These are phyloP conservation scores for Fraxinus nigra DNA, from an alignment of 305 asterid genomes.

Conservation along the genomic window DNA sequence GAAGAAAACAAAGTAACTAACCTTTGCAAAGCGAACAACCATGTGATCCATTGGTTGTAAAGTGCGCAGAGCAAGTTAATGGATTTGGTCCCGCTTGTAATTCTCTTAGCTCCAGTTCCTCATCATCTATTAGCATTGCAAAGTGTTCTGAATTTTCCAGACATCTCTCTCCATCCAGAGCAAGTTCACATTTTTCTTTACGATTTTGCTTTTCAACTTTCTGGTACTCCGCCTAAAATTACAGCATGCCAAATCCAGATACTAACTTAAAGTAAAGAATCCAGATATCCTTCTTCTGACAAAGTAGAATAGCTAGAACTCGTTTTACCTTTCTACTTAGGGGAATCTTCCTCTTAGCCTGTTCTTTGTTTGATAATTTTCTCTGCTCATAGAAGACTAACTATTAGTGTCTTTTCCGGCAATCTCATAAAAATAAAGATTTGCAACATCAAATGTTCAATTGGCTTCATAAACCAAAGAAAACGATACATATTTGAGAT, in stretches of 20 bases:
- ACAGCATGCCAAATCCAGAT: conserved; percentile 11
- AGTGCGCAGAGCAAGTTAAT: conserved; percentile 72
- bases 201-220: conserved; percentile 42
- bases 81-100: conserved; percentile 76
- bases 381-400: conserved; percentile 44
- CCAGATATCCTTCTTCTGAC: background rate
- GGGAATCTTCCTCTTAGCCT: conserved; percentile 59
- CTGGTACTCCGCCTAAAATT: conserved; percentile 49
- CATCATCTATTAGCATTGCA: conserved; percentile 68
- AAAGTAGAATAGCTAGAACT: conserved; percentile 9
- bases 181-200: conserved; percentile 72
- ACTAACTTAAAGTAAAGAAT: background rate
- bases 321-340: conserved; percentile 51
- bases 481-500: background rate
- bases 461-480: background rate
- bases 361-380: conserved; percentile 56
- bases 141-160: conserved; percentile 45
- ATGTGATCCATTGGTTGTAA: conserved; percentile 55
- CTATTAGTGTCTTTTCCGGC: conserved; percentile 16
- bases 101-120: conserved; percentile 88
- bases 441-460: conserved; percentile 12
- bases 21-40: conserved; percentile 98
- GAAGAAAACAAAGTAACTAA: conserved; percentile 26
- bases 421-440: background rate
- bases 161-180: conserved; percentile 47